These are phyloP conservation scores for Anthoceros angustus DNA, from an alignment of 225 moss, liverwort and hornwort species.

Conservation along the genomic window DNA sequence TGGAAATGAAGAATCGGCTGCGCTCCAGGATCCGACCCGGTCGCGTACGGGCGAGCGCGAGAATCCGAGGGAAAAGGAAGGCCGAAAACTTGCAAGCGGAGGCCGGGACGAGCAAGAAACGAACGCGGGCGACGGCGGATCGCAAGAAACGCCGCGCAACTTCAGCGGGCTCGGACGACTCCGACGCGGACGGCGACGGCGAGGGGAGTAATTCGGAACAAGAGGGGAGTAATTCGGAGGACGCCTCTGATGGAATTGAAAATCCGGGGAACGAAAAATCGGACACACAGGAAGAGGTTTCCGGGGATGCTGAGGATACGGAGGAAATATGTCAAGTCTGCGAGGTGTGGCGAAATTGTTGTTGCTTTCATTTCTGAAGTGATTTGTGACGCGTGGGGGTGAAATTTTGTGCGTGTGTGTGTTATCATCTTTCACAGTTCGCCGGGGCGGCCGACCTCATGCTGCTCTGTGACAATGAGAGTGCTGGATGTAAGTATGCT, in stretches of 20 bases:
- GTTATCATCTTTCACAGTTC: slow-evolving; percentile 32
- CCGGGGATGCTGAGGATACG: too few species aligned
- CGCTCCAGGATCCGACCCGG: background rate
- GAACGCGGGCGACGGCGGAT: background rate
- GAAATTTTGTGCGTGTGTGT: background rate
- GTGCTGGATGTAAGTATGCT: slow-evolving; percentile 40
- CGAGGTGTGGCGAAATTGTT: too few species aligned
- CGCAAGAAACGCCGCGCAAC: background rate
- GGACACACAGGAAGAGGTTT: too few species aligned
- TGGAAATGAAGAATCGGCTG: background rate
- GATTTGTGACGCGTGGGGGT: slow-evolving; percentile 8
- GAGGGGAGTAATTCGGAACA: too few species aligned
- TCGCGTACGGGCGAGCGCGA: background rate
- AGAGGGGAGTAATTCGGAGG: too few species aligned
- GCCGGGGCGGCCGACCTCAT: slow-evolving; percentile 59
- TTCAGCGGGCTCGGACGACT: too few species aligned
- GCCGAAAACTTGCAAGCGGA: background rate
- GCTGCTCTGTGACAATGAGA: slow-evolving; percentile 61
- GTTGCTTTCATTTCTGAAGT: background rate
- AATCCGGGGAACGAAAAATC: too few species aligned
- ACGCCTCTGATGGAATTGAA: too few species aligned
- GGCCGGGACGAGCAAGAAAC: background rate
- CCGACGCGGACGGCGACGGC: too few species aligned
- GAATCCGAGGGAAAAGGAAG: background rate
- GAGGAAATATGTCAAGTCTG: too few species aligned